Percentiles rank a stretch among this genome's conserved stretches.
Evolutionary conservation across 2,329 filamentous ascomycete genomes (phyloP).

Genomic region (Exophiala xenobiotica): DNA sequence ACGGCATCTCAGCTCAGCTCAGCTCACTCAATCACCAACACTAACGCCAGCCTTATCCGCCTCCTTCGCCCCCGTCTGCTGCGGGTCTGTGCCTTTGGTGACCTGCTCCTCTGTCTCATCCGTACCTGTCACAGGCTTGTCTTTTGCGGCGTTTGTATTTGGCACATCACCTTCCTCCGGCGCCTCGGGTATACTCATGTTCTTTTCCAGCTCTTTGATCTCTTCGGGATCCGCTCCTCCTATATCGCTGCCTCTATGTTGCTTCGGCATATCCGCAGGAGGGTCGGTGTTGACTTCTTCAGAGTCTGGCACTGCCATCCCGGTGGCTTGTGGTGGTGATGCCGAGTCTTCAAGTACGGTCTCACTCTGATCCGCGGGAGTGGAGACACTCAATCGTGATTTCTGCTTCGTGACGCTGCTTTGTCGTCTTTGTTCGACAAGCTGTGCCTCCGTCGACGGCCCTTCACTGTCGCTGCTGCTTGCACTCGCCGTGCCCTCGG

Average conservation of each 20-base stretch:
- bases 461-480: constrained; percentile 12
- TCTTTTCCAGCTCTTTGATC: constrained; percentile 34
- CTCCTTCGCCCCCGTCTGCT: constrained; percentile 30
- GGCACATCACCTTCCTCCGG: constrained; percentile 27
- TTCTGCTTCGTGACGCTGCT: constrained; percentile 21
- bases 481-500: constrained; percentile 23
- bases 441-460: constrained; percentile 23
- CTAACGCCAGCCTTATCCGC: constrained; percentile 30
- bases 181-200: constrained; percentile 32
- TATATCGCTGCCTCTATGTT: constrained; percentile 41
- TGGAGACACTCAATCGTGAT: constrained; percentile 22
- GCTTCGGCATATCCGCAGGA: constrained; percentile 6
- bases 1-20: not conserved
- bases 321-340: not conserved
- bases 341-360: constrained; percentile 11
- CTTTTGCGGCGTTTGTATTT: constrained; percentile 14
- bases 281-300: constrained; percentile 12
- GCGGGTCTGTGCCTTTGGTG: constrained; percentile 17
- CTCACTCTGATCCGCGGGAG: constrained; percentile 23
- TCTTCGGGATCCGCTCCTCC: constrained; percentile 32
- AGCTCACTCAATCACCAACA: constrained; percentile 28
- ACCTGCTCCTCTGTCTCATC: constrained; percentile 21
- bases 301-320: constrained; percentile 10
- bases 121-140: constrained; percentile 17
- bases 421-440: constrained; percentile 20